phyloP scores from a whole-genome alignment of 345 rosid species.

The Euphorbia pulcherrima region DNA sequence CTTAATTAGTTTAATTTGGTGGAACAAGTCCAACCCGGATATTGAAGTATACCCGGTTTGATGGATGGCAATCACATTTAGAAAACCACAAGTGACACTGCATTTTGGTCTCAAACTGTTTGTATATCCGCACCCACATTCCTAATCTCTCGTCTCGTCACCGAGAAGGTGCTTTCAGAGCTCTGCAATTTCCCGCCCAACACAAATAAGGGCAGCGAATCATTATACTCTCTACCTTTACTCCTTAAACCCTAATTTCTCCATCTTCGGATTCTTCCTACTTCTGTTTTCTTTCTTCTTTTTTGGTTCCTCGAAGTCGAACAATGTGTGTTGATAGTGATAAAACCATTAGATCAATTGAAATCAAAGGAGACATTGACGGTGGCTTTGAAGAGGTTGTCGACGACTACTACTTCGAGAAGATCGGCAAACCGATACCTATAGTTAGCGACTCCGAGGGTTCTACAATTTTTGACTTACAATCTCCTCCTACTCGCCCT shows the following conservation, averaged over 20 bases:
- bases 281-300: too few relatives aligned
- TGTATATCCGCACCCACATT: too few relatives aligned
- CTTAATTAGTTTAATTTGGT: too few relatives aligned
- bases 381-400: conserved; percentile 45
- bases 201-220: neutral
- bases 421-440: conserved; percentile 59
- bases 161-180: neutral
- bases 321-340: neutral
- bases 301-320: neutral
- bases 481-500: conserved; percentile 62
- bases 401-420: conserved; percentile 64
- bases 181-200: neutral
- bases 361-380: conserved; percentile 51
- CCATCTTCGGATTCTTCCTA: neutral
- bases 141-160: too few relatives aligned
- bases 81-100: too few relatives aligned
- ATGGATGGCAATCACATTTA: too few relatives aligned
- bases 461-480: conserved; percentile 39
- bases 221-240: neutral
- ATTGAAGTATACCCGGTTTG: too few relatives aligned
- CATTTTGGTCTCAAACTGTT: too few relatives aligned
- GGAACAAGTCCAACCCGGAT: too few relatives aligned
- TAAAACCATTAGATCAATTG: conserved; percentile 15
- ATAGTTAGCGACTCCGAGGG: conserved; percentile 25
- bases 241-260: neutral